Evolutionary conservation across 1,284 basidiomycete genomes (phyloP), one percentile per base, ranked within the genome.

Genomic region (Apiotrichum montevideense): DNA sequence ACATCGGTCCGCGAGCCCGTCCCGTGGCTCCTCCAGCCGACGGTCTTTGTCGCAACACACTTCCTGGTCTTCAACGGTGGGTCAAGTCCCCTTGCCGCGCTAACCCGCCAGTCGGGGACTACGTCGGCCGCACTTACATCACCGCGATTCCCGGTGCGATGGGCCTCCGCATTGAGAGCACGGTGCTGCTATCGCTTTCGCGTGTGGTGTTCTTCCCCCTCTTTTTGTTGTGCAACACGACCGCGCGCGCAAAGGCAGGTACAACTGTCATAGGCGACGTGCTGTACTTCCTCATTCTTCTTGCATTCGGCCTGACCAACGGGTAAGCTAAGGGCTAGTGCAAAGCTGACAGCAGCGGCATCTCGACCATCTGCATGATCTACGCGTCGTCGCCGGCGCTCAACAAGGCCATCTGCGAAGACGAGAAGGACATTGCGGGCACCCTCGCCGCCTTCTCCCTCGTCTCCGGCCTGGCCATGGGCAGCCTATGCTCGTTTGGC

Each of bases 401-500:
- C 35, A 77, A 76, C 57, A 71, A 71, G 1, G 56, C 62, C 15
- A 70, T 79, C 44, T 60, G 67, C 21, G 63, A 80, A 73, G 66
- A 87, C 54, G 87, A 93, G 66, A 85, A 90, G 35, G 90, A 92
- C 65, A 80, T 88, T 21, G 89, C 89, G 3, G 89, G 88, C 4
- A 87, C 87, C 0, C 80, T 94, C 8, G 84, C 84, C 1, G 85
- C 82, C 59, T 92, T 91, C 74, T 88, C 82, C 61, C 73, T 91
- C 14, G 85, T 90, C 1, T 84, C 83, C 3, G 90, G 90, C 2
- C 77, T 94, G 52, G 83, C 83, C 3, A 54, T 83, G 0, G 90
- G 90, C 0, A 89, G 88, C 68, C 71, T 87, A 46, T 79, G 80
- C 43, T 92, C 88, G 69, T 93, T 93, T 70, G 86, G 79, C 2